Evolutionary conservation across 805 yeast species (phyloP), one percentile per base, ranked within the genome.

Genomic region (Metschnikowia drakensbergensis): DNA sequence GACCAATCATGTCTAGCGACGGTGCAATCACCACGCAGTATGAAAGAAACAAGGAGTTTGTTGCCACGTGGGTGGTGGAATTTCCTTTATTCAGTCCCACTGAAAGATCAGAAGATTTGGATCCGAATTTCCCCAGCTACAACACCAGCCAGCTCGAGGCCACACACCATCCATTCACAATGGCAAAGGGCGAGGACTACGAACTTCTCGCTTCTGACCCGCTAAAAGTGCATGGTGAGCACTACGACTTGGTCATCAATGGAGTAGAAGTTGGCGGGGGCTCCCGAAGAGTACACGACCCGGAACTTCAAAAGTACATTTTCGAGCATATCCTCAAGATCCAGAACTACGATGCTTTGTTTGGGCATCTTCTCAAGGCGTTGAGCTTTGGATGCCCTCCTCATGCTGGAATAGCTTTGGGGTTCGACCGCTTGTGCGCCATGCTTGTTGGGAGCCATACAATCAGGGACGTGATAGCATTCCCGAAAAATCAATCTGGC

Each of bases 231-330:
- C 75, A 80, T 34, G 99, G 98, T 8, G 95, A 88, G 59, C 99
- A 94, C 65, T 94, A 90, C 64, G 99, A 94, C 63, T 68, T 94
- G 11, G 99, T 94, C 0, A 71, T 94, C 34, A 92, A 92, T 60
- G 99, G 99, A 2, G 88, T 87, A 5, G 99, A 94, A 63, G 77
- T 91, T 2, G 99, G 99, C 27, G 99, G 99, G 17, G 99, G 99
- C 0, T 88, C 97, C 5, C 77, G 96, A 54, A 88, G 99, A 80
- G 80, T 94, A 17, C 99, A 94, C 62, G 97, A 90, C 62, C 76
- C 94, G 0, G 74, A 70, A 9, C 70, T 94, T 28, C 99, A 94
- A 65, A 74, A 77, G 48, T 88, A 72, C 62, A 78, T 94, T 4
- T 83, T 94, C 57, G 71, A 82, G 40, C 65, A 81, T 25, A 73